Conservation (phyloP, 1,284 basidiomycete species). For the Laetiporus sulphureus region DNA sequence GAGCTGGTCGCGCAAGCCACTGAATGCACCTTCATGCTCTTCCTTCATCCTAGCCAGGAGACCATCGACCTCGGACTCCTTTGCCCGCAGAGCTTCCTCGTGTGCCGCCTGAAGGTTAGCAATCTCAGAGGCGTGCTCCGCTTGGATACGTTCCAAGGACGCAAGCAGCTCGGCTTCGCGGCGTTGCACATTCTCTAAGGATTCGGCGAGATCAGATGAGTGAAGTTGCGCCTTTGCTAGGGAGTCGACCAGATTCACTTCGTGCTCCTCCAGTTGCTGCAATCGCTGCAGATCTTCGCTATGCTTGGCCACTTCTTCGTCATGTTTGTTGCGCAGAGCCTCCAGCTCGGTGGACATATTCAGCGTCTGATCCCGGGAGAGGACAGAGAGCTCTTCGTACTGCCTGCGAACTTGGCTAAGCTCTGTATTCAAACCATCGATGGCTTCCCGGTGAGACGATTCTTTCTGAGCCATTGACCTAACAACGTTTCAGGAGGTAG, state of each 20-base stretch:
- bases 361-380: slow-evolving; percentile 74
- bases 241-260: slow-evolving; percentile 43
- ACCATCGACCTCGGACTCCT: slow-evolving; percentile 44
- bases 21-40: slow-evolving; percentile 31
- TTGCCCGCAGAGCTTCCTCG: slow-evolving; percentile 43
- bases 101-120: slow-evolving; percentile 48
- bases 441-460: slow-evolving; percentile 71
- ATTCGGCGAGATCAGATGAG: slow-evolving; percentile 12
- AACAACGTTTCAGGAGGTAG: background rate
- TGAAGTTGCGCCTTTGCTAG: slow-evolving; percentile 40
- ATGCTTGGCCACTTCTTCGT: slow-evolving; percentile 38
- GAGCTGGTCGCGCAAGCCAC: slow-evolving; percentile 24
- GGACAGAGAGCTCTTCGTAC: slow-evolving; percentile 70
- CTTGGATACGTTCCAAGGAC: slow-evolving; percentile 29
- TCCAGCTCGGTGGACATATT: slow-evolving; percentile 87
- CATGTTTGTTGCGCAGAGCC: slow-evolving; percentile 58
- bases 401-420: slow-evolving; percentile 66
- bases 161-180: slow-evolving; percentile 51
- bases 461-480: slow-evolving; percentile 96
- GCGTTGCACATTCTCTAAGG: slow-evolving; percentile 47
- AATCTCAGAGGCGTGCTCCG: slow-evolving; percentile 38
- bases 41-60: slow-evolving; percentile 38
- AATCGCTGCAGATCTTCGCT: slow-evolving; percentile 25
- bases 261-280: slow-evolving; percentile 49
- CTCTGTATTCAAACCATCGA: slow-evolving; percentile 65